phyloP scores from a whole-genome alignment of 2,329 filamentous ascomycete genomes.

The Fusarium sp. region DNA sequence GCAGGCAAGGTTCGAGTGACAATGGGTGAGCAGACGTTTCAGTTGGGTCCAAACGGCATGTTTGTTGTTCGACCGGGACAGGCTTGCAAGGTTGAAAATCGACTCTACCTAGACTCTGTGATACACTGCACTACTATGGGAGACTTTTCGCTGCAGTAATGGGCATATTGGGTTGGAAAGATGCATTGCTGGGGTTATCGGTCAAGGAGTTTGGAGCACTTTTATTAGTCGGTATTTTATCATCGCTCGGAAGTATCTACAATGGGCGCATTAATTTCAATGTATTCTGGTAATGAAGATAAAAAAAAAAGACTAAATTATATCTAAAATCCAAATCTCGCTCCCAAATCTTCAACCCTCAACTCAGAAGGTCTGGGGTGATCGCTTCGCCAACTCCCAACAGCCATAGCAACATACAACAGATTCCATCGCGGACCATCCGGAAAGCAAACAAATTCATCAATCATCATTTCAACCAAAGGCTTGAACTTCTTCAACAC shows the following conservation, averaged over 20 bases:
- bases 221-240: background rate
- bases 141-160: slow-evolving; percentile 38
- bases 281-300: no score
- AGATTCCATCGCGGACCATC: slow-evolving; percentile 47
- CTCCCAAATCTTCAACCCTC: slow-evolving; percentile 8
- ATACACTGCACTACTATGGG: slow-evolving; percentile 57
- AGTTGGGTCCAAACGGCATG: slow-evolving; percentile 60
- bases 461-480: slow-evolving; percentile 38
- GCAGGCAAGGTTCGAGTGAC: slow-evolving; percentile 58
- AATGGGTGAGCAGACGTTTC: slow-evolving; percentile 54
- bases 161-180: background rate
- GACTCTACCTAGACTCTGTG: slow-evolving; percentile 59
- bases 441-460: slow-evolving; percentile 46
- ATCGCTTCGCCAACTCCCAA: slow-evolving; percentile 39
- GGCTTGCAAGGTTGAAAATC: slow-evolving; percentile 58
- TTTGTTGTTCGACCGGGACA: slow-evolving; percentile 59
- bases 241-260: background rate
- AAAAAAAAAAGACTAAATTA: no score
- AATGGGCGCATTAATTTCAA: no score
- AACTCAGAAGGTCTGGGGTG: slow-evolving; percentile 18
- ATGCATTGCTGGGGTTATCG: background rate
- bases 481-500: slow-evolving; percentile 27
- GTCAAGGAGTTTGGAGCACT: slow-evolving; percentile 13
- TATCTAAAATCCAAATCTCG: background rate
- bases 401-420: slow-evolving; percentile 37